Conservation (phyloP, 257 asterid species). For the Haberlea rhodopensis region DNA sequence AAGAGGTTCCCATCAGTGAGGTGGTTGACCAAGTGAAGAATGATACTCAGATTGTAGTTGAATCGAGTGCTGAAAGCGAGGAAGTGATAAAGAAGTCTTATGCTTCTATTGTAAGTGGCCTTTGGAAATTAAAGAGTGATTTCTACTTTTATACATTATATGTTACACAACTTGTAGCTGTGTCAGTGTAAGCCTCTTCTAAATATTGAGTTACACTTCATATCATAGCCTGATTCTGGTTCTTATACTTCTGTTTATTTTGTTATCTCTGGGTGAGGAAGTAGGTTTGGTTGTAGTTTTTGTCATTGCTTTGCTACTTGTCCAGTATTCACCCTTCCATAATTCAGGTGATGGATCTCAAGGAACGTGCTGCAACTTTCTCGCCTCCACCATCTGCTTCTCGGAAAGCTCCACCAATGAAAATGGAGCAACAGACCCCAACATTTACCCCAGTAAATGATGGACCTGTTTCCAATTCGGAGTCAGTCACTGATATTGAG, state of each 20-base stretch:
- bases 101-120: constrained; percentile 82
- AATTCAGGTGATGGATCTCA: constrained; percentile 78
- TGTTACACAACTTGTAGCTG: constrained; percentile 1
- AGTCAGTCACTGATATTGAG: constrained; percentile 44
- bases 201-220: too few relatives aligned
- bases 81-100: constrained; percentile 81
- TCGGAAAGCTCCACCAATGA: constrained; percentile 48
- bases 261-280: background rate
- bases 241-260: background rate
- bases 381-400: constrained; percentile 53
- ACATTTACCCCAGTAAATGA: constrained; percentile 37
- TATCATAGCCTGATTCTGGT: background rate
- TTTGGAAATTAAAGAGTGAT: constrained; percentile 3
- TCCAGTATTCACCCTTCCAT: background rate
- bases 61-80: constrained; percentile 52
- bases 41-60: constrained; percentile 43
- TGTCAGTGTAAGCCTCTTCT: constrained; percentile 5
- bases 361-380: constrained; percentile 55
- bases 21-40: constrained; percentile 66
- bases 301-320: background rate
- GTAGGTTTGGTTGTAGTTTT: background rate
- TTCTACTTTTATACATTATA: background rate
- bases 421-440: constrained; percentile 45
- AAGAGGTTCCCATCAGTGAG: constrained; percentile 75
- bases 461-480: constrained; percentile 43